Base-by-base conservation (phyloP, 2,329 filamentous ascomycete genomes). In the Colletotrichum sp. region DNA sequence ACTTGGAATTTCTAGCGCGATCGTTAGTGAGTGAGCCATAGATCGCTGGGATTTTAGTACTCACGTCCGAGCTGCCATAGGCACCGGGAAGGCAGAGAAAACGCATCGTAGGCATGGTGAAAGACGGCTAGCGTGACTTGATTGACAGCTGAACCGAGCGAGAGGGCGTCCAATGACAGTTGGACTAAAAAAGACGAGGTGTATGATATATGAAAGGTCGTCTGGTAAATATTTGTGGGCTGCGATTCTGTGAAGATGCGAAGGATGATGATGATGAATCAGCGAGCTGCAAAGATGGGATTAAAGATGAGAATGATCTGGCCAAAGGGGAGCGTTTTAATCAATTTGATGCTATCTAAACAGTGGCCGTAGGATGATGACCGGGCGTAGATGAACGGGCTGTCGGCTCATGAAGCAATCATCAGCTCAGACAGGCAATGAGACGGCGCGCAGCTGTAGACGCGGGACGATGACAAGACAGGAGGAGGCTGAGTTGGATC, bases 41-140 rank as follows among this genome's bases (percentile, higher is more conserved):
- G 32, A 71, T 48, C 18, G 26, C 39, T 71, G 79, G 65, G 52
- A 48, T 66, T 71, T 48, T 36, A 60, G 39, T 68, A 83, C 87
- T 84, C 82, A 89, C 89, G 78, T 88, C 86, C 67, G 89, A 87
- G 83, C 89, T 92, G 70, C 90, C 90, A 80, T 89, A 92, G 26
- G 90, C 89, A 77, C 90, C 90, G 39, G 90, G 90, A 10, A 92
- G 85, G 80, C 90, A 92, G 36, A 92, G 82, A 68, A 92, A 89
- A 79, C 85, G 89, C 90, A 92, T 91, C 22, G 77, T 86, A 52
- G 44, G 44, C 64, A 76, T 75, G 44, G 26, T 73, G 73, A 68
- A 52, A 16, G 34, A 24, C 18, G 70, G n/a, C 64, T 44, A 64
- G 57, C 30, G 69, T 65, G 66, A 57, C 12, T n/a, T 59, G 67